Evolutionary conservation across 805 yeast genomes (phyloP), one percentile per base, ranked within the genome.

Genomic region (Saturnispora mendoncae): DNA sequence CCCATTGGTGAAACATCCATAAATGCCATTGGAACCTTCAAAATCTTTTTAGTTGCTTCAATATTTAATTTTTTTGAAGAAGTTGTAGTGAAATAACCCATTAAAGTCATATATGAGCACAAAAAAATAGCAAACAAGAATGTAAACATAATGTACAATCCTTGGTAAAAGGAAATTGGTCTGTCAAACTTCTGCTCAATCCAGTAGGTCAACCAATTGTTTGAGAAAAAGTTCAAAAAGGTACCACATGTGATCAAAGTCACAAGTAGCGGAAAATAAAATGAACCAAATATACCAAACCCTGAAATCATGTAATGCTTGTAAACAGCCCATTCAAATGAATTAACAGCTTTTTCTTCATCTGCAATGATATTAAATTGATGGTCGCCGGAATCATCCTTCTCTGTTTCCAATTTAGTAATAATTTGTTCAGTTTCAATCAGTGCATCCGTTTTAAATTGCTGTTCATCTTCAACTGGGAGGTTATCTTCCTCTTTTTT

Each of bases 1-100:
- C 96, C 95, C 68, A 84, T 71, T 14, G 96, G 96, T 0, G 94
- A 83, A 9, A 85, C 76, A 54, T 87, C 95, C 62, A 85, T 70
- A 56, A 75, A 87, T 1, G 78, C 62, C 90, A 84, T 84, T 36
- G 94, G 94, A 2, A 92, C 78, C 46, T 78, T 78, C 45, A 86
- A 62, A 13, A 86, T 66, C 28, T 66, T 71, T 35, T 68, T 59
- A 37, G 77, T 67, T 13, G 54, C 51, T 9, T 14, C 25, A 32
- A 79, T 63, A 53, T 85, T 85, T 54, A 86, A 64, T n/a, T 52
- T 55, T 41, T 62, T 71, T 4, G 84, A 67, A 3, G 87, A 76
- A 34, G 59, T 63, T 48, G 72, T 74, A 31, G 76, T 65, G 42
- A 71, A 58, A 42, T 69, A 64, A 24, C 72, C 77, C 46, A 79